Conservation (phyloP, 1,284 basidiomycete genomes). For the Trichosporon ovoides region DNA sequence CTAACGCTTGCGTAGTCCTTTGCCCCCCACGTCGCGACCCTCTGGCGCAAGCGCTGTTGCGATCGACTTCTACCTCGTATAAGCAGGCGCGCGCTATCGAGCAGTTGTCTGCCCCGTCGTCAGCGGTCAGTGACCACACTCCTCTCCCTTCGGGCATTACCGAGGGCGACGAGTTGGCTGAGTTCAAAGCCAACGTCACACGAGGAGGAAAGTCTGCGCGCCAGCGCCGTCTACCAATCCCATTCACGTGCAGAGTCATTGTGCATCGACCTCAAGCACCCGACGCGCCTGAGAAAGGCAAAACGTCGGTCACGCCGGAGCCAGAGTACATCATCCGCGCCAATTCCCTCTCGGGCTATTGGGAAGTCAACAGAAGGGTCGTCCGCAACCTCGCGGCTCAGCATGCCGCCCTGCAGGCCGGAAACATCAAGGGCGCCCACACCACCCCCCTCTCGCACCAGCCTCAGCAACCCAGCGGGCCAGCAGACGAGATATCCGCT, state of each 20-base stretch:
- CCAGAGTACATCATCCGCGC: slow-evolving; percentile 63
- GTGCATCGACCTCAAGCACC: slow-evolving; percentile 18
- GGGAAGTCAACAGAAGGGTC: slow-evolving; percentile 67
- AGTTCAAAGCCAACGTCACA: slow-evolving; percentile 11
- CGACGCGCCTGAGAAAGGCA: slow-evolving; percentile 11
- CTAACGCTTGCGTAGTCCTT: slow-evolving; percentile 34
- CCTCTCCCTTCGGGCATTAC: slow-evolving; percentile 15
- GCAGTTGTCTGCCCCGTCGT: slow-evolving; percentile 14
- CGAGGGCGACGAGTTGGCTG: slow-evolving; percentile 17
- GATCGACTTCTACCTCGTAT: slow-evolving; percentile 37
- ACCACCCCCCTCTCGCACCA: slow-evolving; percentile 1
- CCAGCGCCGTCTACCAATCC: slow-evolving; percentile 1
- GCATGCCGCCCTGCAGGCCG: slow-evolving; percentile 19
- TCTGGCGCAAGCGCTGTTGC: slow-evolving; percentile 43
- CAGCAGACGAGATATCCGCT: slow-evolving; percentile 39
- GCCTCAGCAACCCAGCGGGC: slow-evolving; percentile 1
- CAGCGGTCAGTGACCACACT: slow-evolving; percentile 21
- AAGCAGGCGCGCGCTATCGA: slow-evolving; percentile 19
- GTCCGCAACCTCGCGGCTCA: slow-evolving; percentile 26
- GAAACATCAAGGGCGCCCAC: background rate
- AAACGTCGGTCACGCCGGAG: slow-evolving; percentile 49
- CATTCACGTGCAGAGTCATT: slow-evolving; percentile 41
- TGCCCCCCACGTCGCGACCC: slow-evolving; percentile 42
- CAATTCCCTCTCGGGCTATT: slow-evolving; percentile 74
- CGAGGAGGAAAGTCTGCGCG: slow-evolving; percentile 5